Evolutionary conservation across 495 filamentous ascomycete genomes (phyloP).

Genomic region (Neurospora africana): DNA sequence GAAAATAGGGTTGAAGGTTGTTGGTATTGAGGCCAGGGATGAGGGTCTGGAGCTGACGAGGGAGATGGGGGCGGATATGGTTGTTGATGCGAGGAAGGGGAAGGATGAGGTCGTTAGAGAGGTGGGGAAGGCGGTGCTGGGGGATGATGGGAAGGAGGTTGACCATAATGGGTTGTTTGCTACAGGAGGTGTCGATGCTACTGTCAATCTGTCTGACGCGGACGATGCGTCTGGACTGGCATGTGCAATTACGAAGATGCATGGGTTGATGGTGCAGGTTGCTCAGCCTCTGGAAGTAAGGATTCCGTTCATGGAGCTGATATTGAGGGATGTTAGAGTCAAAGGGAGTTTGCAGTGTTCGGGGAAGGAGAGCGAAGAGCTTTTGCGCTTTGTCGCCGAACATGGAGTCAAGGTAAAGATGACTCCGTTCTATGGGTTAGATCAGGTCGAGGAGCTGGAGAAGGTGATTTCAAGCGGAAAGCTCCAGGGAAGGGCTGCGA

Average conservation of each 20-base stretch:
- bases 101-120: constrained; percentile 33
- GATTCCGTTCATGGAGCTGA: constrained; percentile 42
- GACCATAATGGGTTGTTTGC: constrained; percentile 33
- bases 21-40: constrained; percentile 48
- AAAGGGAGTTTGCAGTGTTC: constrained; percentile 39
- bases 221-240: constrained; percentile 33
- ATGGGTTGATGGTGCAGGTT: constrained; percentile 45
- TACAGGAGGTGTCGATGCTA: constrained; percentile 30
- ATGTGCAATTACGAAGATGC: constrained; percentile 43
- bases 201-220: constrained; percentile 36
- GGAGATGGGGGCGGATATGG: constrained; percentile 36
- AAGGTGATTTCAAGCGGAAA: constrained; percentile 39
- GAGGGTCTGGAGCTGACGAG: constrained; percentile 36
- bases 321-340: constrained; percentile 45
- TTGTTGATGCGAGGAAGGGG: constrained; percentile 41
- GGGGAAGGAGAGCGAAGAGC: constrained; percentile 34
- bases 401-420: constrained; percentile 40
- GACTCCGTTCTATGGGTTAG: constrained; percentile 41
- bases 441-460: constrained; percentile 39
- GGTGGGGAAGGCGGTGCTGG: constrained; percentile 37
- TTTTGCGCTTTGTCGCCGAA: constrained; percentile 43
- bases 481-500: constrained; percentile 43
- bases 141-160: constrained; percentile 33
- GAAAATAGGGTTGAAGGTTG: constrained; percentile 38
- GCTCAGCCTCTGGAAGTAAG: constrained; percentile 38